Percentiles rank a stretch among this genome's conserved stretches.
Evolutionary conservation across 139 green algal genomes (phyloP).

Genomic region (Mychonastes homosphaera): DNA sequence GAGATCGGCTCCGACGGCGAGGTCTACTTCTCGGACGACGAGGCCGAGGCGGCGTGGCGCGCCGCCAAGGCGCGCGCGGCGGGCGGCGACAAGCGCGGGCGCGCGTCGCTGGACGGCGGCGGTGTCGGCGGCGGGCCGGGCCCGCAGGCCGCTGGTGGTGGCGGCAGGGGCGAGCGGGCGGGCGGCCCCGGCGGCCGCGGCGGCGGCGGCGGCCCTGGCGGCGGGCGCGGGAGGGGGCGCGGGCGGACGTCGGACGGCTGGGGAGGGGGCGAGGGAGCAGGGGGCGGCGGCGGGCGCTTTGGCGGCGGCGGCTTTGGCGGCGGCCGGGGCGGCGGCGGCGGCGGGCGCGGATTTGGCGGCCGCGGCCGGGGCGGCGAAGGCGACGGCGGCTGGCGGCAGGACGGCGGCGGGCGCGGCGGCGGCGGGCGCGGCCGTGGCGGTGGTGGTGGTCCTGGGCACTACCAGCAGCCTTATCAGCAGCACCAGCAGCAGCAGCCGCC

Average conservation of each 20-base stretch:
- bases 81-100: neutral
- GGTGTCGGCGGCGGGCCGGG: conserved; percentile 13
- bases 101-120: neutral
- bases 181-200: neutral
- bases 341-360: neutral
- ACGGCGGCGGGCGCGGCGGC: neutral
- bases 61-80: neutral
- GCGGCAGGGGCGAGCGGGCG: conserved; percentile 1
- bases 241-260: neutral
- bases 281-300: neutral
- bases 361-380: neutral
- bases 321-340: neutral
- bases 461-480: neutral
- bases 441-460: neutral
- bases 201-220: neutral
- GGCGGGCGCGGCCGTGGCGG: too few species aligned
- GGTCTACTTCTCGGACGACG: conserved; percentile 42
- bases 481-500: conserved; percentile 5
- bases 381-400: neutral
- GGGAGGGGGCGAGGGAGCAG: neutral
- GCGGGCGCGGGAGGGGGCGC: neutral
- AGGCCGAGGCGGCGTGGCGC: conserved; percentile 34
- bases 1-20: conserved; percentile 28
- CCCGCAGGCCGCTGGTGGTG: too few species aligned
- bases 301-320: neutral